Conservation (phyloP, 176 grass and related monocot species). For the Paspalum notatum region DNA sequence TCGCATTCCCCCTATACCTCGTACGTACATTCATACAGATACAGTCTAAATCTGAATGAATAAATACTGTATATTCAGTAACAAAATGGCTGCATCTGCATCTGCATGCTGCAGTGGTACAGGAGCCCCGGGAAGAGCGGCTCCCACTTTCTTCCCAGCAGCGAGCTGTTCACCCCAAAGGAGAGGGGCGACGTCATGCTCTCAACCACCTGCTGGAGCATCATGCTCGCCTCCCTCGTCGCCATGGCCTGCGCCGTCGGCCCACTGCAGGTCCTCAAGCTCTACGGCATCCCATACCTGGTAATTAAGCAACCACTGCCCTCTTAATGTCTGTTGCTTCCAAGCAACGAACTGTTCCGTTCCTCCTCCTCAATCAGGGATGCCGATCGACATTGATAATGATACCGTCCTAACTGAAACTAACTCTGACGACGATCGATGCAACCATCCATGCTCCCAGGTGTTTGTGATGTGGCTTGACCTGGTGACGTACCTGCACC, state of each 20-base stretch:
- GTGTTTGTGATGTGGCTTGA: conserved; percentile 95
- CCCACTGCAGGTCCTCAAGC: conserved; percentile 45
- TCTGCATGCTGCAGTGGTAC: conserved; percentile 50
- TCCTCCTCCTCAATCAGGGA: too few species aligned
- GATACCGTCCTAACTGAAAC: too few species aligned
- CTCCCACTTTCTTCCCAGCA: conserved; percentile 79
- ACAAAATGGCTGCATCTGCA: not conserved
- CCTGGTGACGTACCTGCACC: conserved; percentile 89
- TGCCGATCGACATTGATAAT: too few species aligned
- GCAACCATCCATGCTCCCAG: conserved; percentile 46
- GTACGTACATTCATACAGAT: conserved; percentile 41
- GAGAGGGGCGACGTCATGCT: conserved; percentile 61
- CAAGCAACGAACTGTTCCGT: not conserved
- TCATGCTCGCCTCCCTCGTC: conserved; percentile 58
- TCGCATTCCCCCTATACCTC: conserved; percentile 81
- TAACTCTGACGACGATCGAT: too few species aligned
- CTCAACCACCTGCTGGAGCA: conserved; percentile 74
- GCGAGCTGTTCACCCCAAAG: conserved; percentile 64
- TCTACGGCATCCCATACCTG: conserved; percentile 73
- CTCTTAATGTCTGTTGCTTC: too few species aligned
- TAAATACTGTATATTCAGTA: not conserved
- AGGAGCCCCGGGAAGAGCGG: conserved; percentile 78
- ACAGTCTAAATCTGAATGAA: too few species aligned
- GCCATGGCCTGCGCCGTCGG: conserved; percentile 51
- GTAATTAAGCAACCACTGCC: conserved; percentile 47